phyloP scores from a whole-genome alignment of 805 yeast species.

The Debaryomyces maramus region DNA sequence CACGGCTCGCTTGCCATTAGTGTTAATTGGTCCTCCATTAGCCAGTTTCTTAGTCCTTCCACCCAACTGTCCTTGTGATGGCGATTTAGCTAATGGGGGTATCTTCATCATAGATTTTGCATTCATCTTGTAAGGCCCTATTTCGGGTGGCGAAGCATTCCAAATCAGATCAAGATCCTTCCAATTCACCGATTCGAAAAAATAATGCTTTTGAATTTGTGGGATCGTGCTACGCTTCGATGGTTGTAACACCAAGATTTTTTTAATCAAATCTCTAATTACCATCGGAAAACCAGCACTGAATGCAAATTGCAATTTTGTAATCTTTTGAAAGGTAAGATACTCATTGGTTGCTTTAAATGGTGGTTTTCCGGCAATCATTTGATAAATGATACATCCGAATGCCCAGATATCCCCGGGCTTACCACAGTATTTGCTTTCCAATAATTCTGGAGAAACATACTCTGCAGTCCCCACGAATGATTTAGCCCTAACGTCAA shows the following conservation, averaged over 20 bases:
- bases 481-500: slow-evolving; percentile 69
- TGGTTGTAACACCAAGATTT: slow-evolving; percentile 72
- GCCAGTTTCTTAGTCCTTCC: slow-evolving; percentile 5
- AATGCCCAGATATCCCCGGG: slow-evolving; percentile 64
- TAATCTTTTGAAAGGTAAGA: slow-evolving; percentile 76
- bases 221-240: slow-evolving; percentile 57
- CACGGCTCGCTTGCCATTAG: slow-evolving; percentile 8
- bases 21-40: slow-evolving; percentile 13
- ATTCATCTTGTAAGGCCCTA: slow-evolving; percentile 69
- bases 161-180: slow-evolving; percentile 63
- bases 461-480: slow-evolving; percentile 88
- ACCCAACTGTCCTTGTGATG: slow-evolving; percentile 13
- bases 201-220: slow-evolving; percentile 63
- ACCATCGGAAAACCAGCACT: slow-evolving; percentile 58
- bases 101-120: slow-evolving; percentile 80
- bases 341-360: slow-evolving; percentile 83
- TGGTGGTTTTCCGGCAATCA: slow-evolving; percentile 72
- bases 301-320: slow-evolving; percentile 78
- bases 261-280: slow-evolving; percentile 65
- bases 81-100: slow-evolving; percentile 38
- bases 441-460: slow-evolving; percentile 77
- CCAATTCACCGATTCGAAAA: slow-evolving; percentile 74
- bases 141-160: slow-evolving; percentile 63
- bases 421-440: slow-evolving; percentile 66
- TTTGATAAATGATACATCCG: slow-evolving; percentile 59